These are phyloP conservation scores for Petunia secreta DNA, from an alignment of 257 asterid species.

Conservation along the genomic window DNA sequence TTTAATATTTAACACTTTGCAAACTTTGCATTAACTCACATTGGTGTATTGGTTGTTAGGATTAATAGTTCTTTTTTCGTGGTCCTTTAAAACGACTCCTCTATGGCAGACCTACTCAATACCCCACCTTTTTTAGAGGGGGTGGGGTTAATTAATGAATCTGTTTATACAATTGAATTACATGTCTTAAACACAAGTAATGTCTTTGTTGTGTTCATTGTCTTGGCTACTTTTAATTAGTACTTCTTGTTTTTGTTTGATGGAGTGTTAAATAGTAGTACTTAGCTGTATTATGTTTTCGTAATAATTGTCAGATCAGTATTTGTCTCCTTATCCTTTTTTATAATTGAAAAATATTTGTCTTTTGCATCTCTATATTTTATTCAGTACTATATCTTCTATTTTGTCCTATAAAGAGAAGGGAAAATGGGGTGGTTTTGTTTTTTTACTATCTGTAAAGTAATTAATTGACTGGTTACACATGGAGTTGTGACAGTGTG, in stretches of 20 bases:
- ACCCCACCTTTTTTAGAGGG: not conserved
- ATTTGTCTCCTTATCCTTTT: constrained; percentile 21
- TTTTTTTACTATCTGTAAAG: constrained; percentile 47
- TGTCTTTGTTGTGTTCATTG: not conserved
- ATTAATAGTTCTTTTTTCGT: constrained; percentile 35
- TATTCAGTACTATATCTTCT: not conserved
- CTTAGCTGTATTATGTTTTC: not conserved
- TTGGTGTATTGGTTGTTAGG: constrained; percentile 38
- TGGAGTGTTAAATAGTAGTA: not conserved
- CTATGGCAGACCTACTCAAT: constrained; percentile 52
- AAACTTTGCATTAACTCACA: constrained; percentile 37
- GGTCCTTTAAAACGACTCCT: constrained; percentile 49
- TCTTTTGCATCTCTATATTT: not conserved
- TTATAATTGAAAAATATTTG: not conserved
- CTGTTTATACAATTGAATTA: not conserved
- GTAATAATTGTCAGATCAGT: not conserved
- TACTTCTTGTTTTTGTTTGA: not conserved
- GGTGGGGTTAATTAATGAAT: not conserved
- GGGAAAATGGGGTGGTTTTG: not conserved
- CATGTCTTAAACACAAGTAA: not conserved
- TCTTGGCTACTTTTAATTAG: constrained; percentile 3
- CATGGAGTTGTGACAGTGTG: constrained; percentile 29
- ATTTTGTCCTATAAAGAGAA: constrained; percentile 2
- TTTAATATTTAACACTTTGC: not conserved
- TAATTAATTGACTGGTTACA: constrained; percentile 41